Evolutionary conservation across 306 rosid species (phyloP), one percentile per base, ranked within the genome.

Genomic region (Cucumis cinereus): DNA sequence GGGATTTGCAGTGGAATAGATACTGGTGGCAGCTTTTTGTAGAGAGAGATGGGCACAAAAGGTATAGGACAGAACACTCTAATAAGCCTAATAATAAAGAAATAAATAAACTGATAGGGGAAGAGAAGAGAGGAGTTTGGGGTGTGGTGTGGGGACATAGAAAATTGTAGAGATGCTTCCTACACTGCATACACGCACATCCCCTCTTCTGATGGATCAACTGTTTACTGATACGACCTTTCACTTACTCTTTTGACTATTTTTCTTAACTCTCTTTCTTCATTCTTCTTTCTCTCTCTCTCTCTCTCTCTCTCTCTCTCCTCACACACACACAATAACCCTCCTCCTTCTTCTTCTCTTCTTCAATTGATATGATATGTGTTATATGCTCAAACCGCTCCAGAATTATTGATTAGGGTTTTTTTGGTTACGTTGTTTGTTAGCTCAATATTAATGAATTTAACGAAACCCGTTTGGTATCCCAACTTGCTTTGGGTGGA

Each of bases 201-300:
- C 35, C 77, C 35, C 47, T 55, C 50, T 73, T 55, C 75, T 70
- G 75, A 70, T 70, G 56, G 56, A 26, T 72, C 5, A 24, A 74
- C 77, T 55, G 77, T 74, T 7, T 23, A 74, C 9, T 74, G 77
- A 74, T n/a, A 74, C 15, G 77, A 74, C 77, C 19, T 74, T 55
- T 74, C 77, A 74, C 63, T 56, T 20, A 74, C 77, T 56, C 77
- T 74, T 45, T 74, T 74, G 77, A 74, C 77, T 56, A 54, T 36
- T 38, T 30, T 30, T 30, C 35, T 30, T 30, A 30, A 30, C 35
- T 30, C 35, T 30, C 35, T 30, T 30, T 30, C 35, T 30, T 30
- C 35, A 3, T 3, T 30, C n/a, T n/a, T n/a, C 10, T 19, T 56
- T 20, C 52, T 36, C 52, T 74, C 66, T 74, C 8, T 36, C 49